A percentile compares a stretch with the other conserved stretches of the same genome.
Evolutionary conservation across 2,329 filamentous ascomycete genomes (phyloP).

Genomic region (Penicillium verrucosum): DNA sequence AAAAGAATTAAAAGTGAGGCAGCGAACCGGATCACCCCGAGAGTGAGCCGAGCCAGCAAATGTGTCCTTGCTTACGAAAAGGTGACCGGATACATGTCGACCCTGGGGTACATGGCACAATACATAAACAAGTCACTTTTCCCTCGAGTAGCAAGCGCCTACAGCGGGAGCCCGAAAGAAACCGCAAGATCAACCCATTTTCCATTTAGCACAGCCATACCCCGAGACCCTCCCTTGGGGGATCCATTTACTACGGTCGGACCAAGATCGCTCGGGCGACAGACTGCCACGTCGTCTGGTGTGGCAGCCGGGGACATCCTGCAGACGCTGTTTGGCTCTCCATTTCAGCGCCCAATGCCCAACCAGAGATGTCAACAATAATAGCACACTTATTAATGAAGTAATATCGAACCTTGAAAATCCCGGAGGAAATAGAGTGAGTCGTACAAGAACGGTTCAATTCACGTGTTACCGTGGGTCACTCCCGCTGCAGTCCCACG

Average conservation of each 20-base stretch:
- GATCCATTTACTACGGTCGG: constrained; percentile 5
- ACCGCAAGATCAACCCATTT: not conserved
- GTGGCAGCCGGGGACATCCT: constrained; percentile 18
- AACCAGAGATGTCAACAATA: not conserved
- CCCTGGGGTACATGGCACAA: constrained; percentile 1
- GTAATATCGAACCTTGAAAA: not conserved
- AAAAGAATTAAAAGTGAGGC: constrained; percentile 34
- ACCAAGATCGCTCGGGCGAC: constrained; percentile 7
- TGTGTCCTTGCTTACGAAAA: constrained; percentile 6
- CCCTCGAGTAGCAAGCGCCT: constrained; percentile 12
- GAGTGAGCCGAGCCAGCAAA: constrained; percentile 23
- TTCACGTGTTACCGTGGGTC: constrained; percentile 3
- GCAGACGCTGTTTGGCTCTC: constrained; percentile 13
- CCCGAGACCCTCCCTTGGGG: not conserved
- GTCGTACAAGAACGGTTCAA: constrained; percentile 1
- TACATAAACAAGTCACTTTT: constrained; percentile 4
- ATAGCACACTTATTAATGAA: not conserved
- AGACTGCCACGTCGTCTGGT: constrained; percentile 24
- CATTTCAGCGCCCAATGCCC: constrained; percentile 16
- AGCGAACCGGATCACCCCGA: constrained; percentile 37
- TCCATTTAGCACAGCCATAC: constrained; percentile 2
- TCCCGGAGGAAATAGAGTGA: not conserved
- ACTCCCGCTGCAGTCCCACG: not conserved
- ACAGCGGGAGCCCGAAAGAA: constrained; percentile 17
- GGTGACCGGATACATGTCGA: constrained; percentile 1